phyloP scores from a whole-genome alignment of 371 early-diverging fungal species.

The Haplosporangium sp. region DNA sequence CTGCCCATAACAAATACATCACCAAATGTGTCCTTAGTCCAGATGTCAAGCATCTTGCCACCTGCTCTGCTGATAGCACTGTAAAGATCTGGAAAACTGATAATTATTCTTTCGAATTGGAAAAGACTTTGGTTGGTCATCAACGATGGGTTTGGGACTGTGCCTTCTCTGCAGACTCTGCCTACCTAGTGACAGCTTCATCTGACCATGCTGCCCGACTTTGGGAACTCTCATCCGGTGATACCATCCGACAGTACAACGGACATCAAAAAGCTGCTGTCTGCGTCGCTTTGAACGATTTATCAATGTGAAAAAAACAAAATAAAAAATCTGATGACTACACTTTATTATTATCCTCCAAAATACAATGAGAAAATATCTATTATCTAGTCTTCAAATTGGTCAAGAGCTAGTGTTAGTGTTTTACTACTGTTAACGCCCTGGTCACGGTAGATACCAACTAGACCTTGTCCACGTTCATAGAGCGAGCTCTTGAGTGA shows the following conservation, averaged over 20 bases:
- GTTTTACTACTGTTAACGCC: slow-evolving; percentile 84
- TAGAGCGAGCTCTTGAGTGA: slow-evolving; percentile 97
- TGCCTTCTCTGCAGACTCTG: slow-evolving; percentile 93
- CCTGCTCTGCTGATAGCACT: slow-evolving; percentile 89
- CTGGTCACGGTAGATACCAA: slow-evolving; percentile 98
- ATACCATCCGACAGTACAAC: slow-evolving; percentile 89
- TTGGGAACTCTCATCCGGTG: slow-evolving; percentile 89
- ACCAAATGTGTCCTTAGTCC: slow-evolving; percentile 86
- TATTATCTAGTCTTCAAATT: slow-evolving; percentile 41
- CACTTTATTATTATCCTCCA: too few species aligned
- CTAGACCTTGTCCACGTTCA: slow-evolving; percentile 94
- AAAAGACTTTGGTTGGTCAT: slow-evolving; percentile 85
- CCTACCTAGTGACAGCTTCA: slow-evolving; percentile 91
- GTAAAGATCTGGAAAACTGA: slow-evolving; percentile 80
- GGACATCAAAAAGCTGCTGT: slow-evolving; percentile 94
- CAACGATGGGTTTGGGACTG: slow-evolving; percentile 96
- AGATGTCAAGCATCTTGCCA: slow-evolving; percentile 85
- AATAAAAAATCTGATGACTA: too few species aligned
- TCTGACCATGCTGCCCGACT: slow-evolving; percentile 90
- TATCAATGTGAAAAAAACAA: slow-evolving; percentile 56
- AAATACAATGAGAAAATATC: not conserved
- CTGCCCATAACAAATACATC: slow-evolving; percentile 87
- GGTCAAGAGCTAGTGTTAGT: slow-evolving; percentile 76
- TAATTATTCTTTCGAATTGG: slow-evolving; percentile 72
- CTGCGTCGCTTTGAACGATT: slow-evolving; percentile 92